Evolutionary conservation across 352 stramenopile genomes (phyloP), one percentile per base, ranked within the genome.

Genomic region (Lagenidium giganteum): DNA sequence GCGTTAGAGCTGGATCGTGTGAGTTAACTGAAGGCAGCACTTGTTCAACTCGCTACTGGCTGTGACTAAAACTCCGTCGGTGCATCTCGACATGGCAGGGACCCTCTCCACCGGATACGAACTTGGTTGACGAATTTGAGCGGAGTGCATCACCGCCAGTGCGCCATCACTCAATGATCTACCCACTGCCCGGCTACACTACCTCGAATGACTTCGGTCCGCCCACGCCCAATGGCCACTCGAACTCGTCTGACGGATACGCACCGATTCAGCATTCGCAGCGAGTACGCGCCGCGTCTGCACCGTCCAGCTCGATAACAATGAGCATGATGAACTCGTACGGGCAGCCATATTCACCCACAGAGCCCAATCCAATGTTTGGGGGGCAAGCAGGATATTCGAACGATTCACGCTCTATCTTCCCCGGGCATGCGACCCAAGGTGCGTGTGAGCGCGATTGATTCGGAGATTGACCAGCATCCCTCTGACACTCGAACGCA

Each of bases 41-140:
- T n/a, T n/a, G n/a, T n/a, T n/a, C n/a, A n/a, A n/a, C n/a, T n/a
- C n/a, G n/a, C n/a, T n/a, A n/a, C n/a, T n/a, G n/a, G n/a, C n/a
- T n/a, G n/a, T n/a, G n/a, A n/a, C n/a, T n/a, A n/a, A n/a, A n/a
- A n/a, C n/a, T n/a, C n/a, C n/a, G n/a, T n/a, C n/a, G n/a, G n/a
- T n/a, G n/a, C n/a, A n/a, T n/a, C n/a, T n/a, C n/a, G n/a, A n/a
- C n/a, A n/a, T n/a, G n/a, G n/a, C n/a, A n/a, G n/a, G n/a, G n/a
- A n/a, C n/a, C n/a, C n/a, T n/a, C n/a, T n/a, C n/a, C n/a, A n/a
- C n/a, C n/a, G n/a, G 28, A 14, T 32, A 14, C 9, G 28, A 32
- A n/a, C n/a, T n/a, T n/a, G 26, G 38, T 63, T 23, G 14, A 58
- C 3, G 65, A 74, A 26, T 80, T 77, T 44, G 62, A 74, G 0